A percentile compares a stretch with the other conserved stretches of the same genome.
Conservation (phyloP, 805 yeast species). For the Cyberlindnera americana region DNA sequence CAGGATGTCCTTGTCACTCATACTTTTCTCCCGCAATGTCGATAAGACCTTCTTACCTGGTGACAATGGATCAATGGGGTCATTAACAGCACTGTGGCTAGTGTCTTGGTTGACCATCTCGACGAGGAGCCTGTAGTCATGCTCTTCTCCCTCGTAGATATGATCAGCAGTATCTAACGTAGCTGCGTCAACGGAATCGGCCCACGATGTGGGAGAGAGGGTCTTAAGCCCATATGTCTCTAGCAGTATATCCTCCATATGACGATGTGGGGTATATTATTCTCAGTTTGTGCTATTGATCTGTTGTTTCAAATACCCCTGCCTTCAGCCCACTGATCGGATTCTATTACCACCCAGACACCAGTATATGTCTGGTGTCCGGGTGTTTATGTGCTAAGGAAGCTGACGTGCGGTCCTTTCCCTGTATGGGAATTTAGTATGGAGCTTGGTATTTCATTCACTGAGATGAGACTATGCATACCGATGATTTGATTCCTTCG, state of each 20-base stretch:
- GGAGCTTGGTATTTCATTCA: too few species aligned
- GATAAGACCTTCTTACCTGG: conserved; percentile 43
- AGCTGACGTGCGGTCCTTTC: too few species aligned
- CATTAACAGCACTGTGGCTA: conserved; percentile 25
- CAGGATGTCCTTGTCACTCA: conserved; percentile 37
- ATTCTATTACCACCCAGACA: too few species aligned
- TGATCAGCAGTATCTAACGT: conserved; percentile 24
- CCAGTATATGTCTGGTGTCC: too few species aligned
- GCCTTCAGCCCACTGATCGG: too few species aligned
- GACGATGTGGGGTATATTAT: too few species aligned
- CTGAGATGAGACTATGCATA: too few species aligned
- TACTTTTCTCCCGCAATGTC: conserved; percentile 38
- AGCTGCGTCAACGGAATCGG: conserved; percentile 24
- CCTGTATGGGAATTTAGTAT: too few species aligned
- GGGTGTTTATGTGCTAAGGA: too few species aligned
- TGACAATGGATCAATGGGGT: conserved; percentile 56
- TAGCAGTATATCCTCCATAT: conserved; percentile 30
- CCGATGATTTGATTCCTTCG: too few species aligned
- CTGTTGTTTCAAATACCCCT: not conserved
- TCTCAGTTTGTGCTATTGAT: not conserved
- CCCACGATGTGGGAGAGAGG: conserved; percentile 40
- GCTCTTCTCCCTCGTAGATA: conserved; percentile 20
- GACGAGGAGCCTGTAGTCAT: conserved; percentile 14
- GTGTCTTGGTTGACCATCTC: conserved; percentile 26
- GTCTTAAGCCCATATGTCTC: conserved; percentile 43